Evolutionary conservation across 2,329 filamentous ascomycete species (phyloP).

Genomic region (Stemphylium beticola): DNA sequence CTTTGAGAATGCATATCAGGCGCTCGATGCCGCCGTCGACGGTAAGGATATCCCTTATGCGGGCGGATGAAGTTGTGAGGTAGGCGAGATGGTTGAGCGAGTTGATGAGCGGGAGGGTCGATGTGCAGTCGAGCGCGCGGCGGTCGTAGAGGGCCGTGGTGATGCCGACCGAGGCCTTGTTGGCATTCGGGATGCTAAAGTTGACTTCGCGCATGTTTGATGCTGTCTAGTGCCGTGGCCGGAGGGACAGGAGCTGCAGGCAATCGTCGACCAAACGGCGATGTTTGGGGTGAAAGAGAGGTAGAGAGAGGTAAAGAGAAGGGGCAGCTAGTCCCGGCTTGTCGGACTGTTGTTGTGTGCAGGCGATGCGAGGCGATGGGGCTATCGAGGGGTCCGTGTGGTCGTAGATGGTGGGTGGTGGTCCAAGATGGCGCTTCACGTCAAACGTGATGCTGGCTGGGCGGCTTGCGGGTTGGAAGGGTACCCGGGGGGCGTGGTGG

Average conservation of each 20-base stretch:
- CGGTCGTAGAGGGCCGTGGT: constrained; percentile 98
- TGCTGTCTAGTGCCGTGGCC: constrained; percentile 20
- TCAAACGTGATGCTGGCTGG: constrained; percentile 17
- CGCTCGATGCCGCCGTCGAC: constrained; percentile 98
- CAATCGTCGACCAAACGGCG: constrained; percentile 22
- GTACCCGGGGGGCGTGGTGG: constrained; percentile 19
- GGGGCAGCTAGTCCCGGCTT: not conserved
- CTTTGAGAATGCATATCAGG: constrained; percentile 96
- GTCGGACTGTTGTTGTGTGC: not conserved
- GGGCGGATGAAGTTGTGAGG: constrained; percentile 94
- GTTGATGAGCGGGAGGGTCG: constrained; percentile 96
- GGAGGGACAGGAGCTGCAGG: constrained; percentile 18
- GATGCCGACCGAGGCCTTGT: constrained; percentile 98
- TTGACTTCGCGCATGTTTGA: constrained; percentile 96
- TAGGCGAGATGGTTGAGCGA: constrained; percentile 98
- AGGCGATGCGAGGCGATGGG: not conserved
- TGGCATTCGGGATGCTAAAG: constrained; percentile 98
- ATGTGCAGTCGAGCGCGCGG: constrained; percentile 96
- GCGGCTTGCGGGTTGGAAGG: constrained; percentile 20
- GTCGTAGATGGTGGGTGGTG: constrained; percentile 6
- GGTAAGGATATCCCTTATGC: constrained; percentile 96
- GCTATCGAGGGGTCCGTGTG: constrained; percentile 20
- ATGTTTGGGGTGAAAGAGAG: not conserved
- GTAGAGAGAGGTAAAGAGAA: not conserved
- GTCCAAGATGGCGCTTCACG: constrained; percentile 11